Evolutionary conservation across 768 basidiomycete genomes (phyloP).

Genomic region (Phylloporus sp.): DNA sequence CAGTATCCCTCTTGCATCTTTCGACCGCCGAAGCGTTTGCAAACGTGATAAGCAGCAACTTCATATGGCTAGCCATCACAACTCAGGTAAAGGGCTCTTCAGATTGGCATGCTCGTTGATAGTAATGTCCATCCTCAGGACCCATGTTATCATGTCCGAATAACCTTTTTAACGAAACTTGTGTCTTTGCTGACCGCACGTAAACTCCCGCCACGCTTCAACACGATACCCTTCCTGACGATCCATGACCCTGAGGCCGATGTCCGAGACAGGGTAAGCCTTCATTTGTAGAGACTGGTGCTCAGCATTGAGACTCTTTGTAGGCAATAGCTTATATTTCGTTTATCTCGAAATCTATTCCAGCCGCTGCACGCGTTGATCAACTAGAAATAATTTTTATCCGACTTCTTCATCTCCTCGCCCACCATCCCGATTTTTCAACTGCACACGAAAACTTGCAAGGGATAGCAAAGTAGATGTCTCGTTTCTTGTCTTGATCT

Average conservation of each 20-base stretch:
- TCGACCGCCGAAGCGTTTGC: slow-evolving; percentile 57
- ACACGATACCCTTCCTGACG: slow-evolving; percentile 82
- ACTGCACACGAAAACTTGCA: slow-evolving; percentile 62
- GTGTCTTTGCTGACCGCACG: slow-evolving; percentile 56
- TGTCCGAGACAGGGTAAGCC: slow-evolving; percentile 58
- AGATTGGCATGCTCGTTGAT: neutral
- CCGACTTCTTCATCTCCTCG: slow-evolving; percentile 80
- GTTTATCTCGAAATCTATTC: slow-evolving; percentile 44
- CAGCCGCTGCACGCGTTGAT: slow-evolving; percentile 54
- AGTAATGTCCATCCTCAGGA: slow-evolving; percentile 50
- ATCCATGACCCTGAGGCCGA: slow-evolving; percentile 91
- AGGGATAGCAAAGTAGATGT: slow-evolving; percentile 75
- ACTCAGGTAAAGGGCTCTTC: slow-evolving; percentile 61
- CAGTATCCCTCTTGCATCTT: slow-evolving; percentile 75
- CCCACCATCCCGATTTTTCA: slow-evolving; percentile 92
- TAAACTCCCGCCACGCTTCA: slow-evolving; percentile 69
- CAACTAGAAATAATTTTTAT: slow-evolving; percentile 80
- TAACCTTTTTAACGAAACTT: slow-evolving; percentile 73
- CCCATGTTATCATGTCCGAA: slow-evolving; percentile 81
- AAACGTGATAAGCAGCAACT: slow-evolving; percentile 52
- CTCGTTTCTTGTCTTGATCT: neutral
- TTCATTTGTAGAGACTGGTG: neutral
- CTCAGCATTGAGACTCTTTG: slow-evolving; percentile 4
- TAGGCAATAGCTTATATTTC: slow-evolving; percentile 58
- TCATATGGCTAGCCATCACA: slow-evolving; percentile 65